A percentile compares a stretch with the other conserved stretches of the same genome.
These are phyloP conservation scores for Neospermospora avenae DNA, from an alignment of 2,329 filamentous ascomycete species.

Conservation along the genomic window DNA sequence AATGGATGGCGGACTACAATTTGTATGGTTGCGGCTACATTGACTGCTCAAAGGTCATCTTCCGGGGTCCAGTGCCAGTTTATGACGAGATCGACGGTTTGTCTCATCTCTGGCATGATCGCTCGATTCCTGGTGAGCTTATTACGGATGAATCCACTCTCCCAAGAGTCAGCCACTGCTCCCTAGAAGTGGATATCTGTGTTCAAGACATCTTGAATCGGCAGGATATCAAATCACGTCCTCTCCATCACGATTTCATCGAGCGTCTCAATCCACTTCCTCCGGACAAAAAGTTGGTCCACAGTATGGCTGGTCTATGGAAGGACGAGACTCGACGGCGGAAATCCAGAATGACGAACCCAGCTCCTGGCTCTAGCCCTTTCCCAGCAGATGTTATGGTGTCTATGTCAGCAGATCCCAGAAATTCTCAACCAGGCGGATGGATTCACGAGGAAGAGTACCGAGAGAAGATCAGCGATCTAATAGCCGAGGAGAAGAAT, in stretches of 20 bases:
- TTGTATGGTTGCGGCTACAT: slow-evolving; percentile 91
- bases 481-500: slow-evolving; percentile 62
- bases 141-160: slow-evolving; percentile 62
- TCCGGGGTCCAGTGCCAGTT: slow-evolving; percentile 72
- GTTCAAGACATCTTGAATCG: slow-evolving; percentile 87
- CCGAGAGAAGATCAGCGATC: slow-evolving; percentile 56
- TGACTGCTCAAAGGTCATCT: slow-evolving; percentile 65
- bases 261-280: slow-evolving; percentile 65
- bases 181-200: slow-evolving; percentile 84
- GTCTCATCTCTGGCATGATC: slow-evolving; percentile 75
- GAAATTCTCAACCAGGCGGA: slow-evolving; percentile 67
- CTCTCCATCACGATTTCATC: slow-evolving; percentile 81
- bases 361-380: slow-evolving; percentile 64
- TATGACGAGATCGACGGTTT: slow-evolving; percentile 58
- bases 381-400: slow-evolving; percentile 79
- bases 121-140: slow-evolving; percentile 57
- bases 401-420: slow-evolving; percentile 82
- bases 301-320: slow-evolving; percentile 94
- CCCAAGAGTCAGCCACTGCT: slow-evolving; percentile 80
- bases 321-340: slow-evolving; percentile 80
- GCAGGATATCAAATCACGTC: slow-evolving; percentile 68
- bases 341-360: slow-evolving; percentile 66
- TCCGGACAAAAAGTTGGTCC: slow-evolving; percentile 74
- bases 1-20: slow-evolving; percentile 99
- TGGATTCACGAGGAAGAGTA: slow-evolving; percentile 95